Base-by-base conservation (phyloP, 352 stramenopile species). In the Phytophthora fragariae region DNA sequence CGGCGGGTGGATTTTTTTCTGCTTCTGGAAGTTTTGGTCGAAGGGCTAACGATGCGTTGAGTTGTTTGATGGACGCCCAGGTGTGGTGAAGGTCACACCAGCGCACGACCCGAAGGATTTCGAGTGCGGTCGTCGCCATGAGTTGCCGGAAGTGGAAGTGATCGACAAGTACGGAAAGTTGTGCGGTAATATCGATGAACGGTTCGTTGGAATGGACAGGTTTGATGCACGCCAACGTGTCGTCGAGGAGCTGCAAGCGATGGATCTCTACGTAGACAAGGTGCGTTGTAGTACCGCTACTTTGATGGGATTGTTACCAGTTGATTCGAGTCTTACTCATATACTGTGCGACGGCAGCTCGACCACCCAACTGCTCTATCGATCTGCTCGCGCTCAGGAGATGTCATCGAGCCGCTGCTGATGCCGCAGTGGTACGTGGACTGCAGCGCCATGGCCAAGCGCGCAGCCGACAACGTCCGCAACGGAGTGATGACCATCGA, bases 381-480 rank as follows among this genome's bases (percentile, higher is more conserved):
- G 41, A 81, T 99, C 41, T 99, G 98, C 84, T 99, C 97, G 9
- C 94, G 98, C 19, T 99, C 97, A 5, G 97, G 97, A 24, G 98
- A 99, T 80, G 92, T 99, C 65, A 98, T 99, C 56, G 98, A 99
- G 85, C 98, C 98, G 21, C 90, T 99, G 76, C 92, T 99, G 55
- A 99, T 98, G 85, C 98, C 98, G 17, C 98, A 99, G 84, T 99
- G 98, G 98, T 99, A 99, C 81, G 96, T 99, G 2, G 96, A 99
- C 67, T 99, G 97, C 75, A 74, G 90, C 33, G 71, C 76, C 24
- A 99, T 99, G 97, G 98, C 98, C 1, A 93, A 94, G 68, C 86
- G 92, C 39, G 92, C 98, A 1, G 92, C 96, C 0, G 93, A 98
- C 46, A 97, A 98, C 15, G 98, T 99, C 3, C 88, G 97, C 31